Conservation (phyloP, 257 asterid species). For the Nicotiana otophora region DNA sequence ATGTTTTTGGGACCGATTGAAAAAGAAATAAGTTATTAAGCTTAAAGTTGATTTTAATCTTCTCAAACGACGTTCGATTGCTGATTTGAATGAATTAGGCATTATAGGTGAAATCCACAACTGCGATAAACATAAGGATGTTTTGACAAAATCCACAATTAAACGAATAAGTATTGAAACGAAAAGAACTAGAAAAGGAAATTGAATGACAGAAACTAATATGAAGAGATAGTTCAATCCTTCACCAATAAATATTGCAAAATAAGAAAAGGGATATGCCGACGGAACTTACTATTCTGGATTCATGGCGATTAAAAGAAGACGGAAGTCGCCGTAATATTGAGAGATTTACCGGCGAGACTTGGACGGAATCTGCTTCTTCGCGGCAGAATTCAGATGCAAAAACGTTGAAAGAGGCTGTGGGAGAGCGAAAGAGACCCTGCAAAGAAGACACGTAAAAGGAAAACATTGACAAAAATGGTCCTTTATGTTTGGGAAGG, state of each 20-base stretch:
- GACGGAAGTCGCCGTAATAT: neutral
- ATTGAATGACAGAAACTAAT: neutral
- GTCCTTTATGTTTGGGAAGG: neutral
- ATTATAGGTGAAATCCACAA: neutral
- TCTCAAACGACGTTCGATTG: neutral
- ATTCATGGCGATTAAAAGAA: neutral
- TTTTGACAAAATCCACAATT: neutral
- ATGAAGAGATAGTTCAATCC: neutral
- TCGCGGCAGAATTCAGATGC: constrained; percentile 4
- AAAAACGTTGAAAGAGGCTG: neutral
- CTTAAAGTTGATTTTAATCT: too few species aligned
- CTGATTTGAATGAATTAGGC: neutral
- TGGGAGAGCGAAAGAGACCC: neutral
- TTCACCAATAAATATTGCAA: neutral
- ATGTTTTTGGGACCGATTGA: neutral
- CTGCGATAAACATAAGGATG: neutral
- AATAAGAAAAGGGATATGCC: neutral
- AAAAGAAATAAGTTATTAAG: neutral
- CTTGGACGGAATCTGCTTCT: neutral
- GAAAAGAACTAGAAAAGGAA: neutral
- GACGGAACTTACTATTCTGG: neutral
- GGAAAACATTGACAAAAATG: neutral
- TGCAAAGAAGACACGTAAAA: neutral
- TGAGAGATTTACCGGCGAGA: neutral
- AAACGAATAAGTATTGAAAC: neutral